Evolutionary conservation across 2,329 filamentous ascomycete species (phyloP).

Genomic region (Fonsecaea monophora): DNA sequence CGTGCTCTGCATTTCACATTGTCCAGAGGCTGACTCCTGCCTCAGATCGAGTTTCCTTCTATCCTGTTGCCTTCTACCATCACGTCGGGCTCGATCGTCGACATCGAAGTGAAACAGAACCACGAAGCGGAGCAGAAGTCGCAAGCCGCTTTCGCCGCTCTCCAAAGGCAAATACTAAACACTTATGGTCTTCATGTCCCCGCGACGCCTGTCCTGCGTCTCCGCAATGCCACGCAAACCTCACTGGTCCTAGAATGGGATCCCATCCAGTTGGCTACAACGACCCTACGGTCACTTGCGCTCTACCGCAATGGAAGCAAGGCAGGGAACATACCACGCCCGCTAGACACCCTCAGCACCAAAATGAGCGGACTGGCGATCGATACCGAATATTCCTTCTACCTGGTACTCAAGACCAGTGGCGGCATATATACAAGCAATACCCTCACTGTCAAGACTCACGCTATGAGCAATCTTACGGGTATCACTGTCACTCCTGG

Average conservation of each 20-base stretch:
- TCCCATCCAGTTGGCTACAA: slow-evolving; percentile 88
- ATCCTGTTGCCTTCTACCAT: slow-evolving; percentile 96
- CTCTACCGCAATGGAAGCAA: slow-evolving; percentile 97
- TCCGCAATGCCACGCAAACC: slow-evolving; percentile 98
- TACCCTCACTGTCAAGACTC: slow-evolving; percentile 83
- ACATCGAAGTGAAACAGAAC: slow-evolving; percentile 94
- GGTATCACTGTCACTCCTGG: slow-evolving; percentile 95
- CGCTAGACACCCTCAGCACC: slow-evolving; percentile 86
- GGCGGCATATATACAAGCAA: slow-evolving; percentile 87
- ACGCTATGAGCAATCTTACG: slow-evolving; percentile 97
- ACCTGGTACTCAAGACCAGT: slow-evolving; percentile 86
- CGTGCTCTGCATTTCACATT: neutral
- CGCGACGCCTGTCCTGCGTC: slow-evolving; percentile 77
- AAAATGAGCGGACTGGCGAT: slow-evolving; percentile 97
- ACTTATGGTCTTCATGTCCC: slow-evolving; percentile 86
- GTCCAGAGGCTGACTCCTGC: slow-evolving; percentile 6
- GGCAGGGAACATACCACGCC: slow-evolving; percentile 90
- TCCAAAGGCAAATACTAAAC: slow-evolving; percentile 87
- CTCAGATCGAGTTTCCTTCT: slow-evolving; percentile 95
- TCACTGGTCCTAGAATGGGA: slow-evolving; percentile 98
- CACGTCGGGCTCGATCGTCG: slow-evolving; percentile 93
- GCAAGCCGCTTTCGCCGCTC: slow-evolving; percentile 75
- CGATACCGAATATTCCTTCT: slow-evolving; percentile 94
- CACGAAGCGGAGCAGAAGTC: slow-evolving; percentile 75
- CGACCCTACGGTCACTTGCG: slow-evolving; percentile 85